Evolutionary conservation across 257 asterid species (phyloP).

Genomic region (Solanum okadae): DNA sequence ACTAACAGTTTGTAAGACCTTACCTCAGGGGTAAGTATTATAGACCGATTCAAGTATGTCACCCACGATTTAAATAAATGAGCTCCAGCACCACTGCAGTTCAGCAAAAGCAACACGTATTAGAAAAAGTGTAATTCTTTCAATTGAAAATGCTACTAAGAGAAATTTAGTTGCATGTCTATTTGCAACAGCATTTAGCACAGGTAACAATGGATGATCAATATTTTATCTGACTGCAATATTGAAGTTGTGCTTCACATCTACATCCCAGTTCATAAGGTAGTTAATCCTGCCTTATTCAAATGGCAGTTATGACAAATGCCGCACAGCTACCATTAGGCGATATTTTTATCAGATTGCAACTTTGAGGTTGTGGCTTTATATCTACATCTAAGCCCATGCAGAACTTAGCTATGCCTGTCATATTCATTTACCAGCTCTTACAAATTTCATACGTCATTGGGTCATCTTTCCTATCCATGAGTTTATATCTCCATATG

Average conservation of each 20-base stretch:
- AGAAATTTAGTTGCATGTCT: background rate
- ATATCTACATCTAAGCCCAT: background rate
- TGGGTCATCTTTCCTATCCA: background rate
- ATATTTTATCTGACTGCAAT: background rate
- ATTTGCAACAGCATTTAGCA: background rate
- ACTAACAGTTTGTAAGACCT: background rate
- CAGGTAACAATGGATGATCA: background rate
- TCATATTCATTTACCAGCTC: background rate
- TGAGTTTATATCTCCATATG: background rate
- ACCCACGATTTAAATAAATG: constrained; percentile 97
- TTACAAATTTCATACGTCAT: background rate
- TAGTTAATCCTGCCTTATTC: background rate
- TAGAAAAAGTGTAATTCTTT: background rate
- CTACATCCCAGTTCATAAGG: background rate
- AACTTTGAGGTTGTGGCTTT: background rate
- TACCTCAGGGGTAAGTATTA: constrained; percentile 97
- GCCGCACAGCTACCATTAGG: background rate
- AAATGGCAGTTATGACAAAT: background rate
- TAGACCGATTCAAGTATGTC: constrained; percentile 70
- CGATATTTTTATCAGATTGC: background rate
- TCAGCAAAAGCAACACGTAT: constrained; percentile 2
- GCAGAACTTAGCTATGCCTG: background rate
- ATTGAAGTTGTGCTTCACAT: background rate
- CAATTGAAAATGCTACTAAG: background rate
- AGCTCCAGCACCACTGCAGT: constrained; percentile 97